Conservation (phyloP, 1,284 basidiomycete genomes). For the Ustilago lituana region DNA sequence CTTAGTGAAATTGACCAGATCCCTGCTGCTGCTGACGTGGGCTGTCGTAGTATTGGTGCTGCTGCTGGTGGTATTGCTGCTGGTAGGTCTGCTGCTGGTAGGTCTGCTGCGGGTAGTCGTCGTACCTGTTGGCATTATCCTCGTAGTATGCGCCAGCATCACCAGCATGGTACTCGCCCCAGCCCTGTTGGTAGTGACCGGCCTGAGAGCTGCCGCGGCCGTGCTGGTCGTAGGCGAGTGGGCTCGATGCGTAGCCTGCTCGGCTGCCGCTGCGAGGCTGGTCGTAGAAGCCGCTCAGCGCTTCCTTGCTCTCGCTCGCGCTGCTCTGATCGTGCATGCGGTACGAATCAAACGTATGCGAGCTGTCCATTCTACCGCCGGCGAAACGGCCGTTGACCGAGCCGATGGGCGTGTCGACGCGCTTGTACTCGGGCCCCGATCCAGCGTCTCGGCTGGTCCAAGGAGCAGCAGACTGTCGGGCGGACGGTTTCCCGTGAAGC, state of each 20-base stretch:
- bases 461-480: slow-evolving; percentile 34
- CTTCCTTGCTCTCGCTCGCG: slow-evolving; percentile 46
- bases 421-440: slow-evolving; percentile 58
- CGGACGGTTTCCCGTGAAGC: slow-evolving; percentile 23
- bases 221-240: slow-evolving; percentile 43
- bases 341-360: slow-evolving; percentile 58
- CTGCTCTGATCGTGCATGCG: slow-evolving; percentile 55
- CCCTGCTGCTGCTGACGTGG: slow-evolving; percentile 17
- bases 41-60: slow-evolving; percentile 40
- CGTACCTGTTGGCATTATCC: slow-evolving; percentile 49
- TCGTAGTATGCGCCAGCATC: slow-evolving; percentile 60
- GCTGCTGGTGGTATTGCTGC: slow-evolving; percentile 13
- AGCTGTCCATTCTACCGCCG: slow-evolving; percentile 32
- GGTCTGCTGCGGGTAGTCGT: slow-evolving; percentile 19
- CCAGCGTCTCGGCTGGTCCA: slow-evolving; percentile 46
- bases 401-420: slow-evolving; percentile 57
- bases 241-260: slow-evolving; percentile 29
- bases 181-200: slow-evolving; percentile 49
- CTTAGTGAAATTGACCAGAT: too few species aligned
- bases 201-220: slow-evolving; percentile 14
- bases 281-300: slow-evolving; percentile 57
- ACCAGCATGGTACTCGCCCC: slow-evolving; percentile 60
- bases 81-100: slow-evolving; percentile 24
- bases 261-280: slow-evolving; percentile 39
- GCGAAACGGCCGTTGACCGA: slow-evolving; percentile 42